Evolutionary conservation across 148 eudicot species (phyloP).

Genomic region (Vaccinium myrtillus): DNA sequence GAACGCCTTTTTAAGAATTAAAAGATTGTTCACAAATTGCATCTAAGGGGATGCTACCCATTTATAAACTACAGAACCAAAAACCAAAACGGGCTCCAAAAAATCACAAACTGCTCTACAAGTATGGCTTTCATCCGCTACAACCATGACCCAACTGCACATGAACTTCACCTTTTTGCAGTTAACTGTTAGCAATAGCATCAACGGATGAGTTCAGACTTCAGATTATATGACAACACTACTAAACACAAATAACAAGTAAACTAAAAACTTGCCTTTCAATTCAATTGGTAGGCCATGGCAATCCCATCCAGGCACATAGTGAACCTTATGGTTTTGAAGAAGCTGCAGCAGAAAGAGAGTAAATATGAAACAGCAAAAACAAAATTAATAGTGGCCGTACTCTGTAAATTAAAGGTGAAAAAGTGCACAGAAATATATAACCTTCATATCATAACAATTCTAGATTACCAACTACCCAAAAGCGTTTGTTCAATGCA

Average conservation of each 20-base stretch:
- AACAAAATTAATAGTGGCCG: neutral
- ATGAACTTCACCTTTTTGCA: conserved; percentile 3
- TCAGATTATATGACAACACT: neutral
- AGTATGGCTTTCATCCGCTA: neutral
- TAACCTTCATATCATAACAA: neutral
- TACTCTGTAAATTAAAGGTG: neutral
- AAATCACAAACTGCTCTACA: neutral
- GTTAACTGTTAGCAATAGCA: neutral
- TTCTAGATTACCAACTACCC: neutral
- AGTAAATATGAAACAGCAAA: neutral
- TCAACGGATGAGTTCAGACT: neutral
- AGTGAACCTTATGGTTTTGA: conserved; percentile 77
- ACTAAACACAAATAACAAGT: neutral
- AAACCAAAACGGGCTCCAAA: neutral
- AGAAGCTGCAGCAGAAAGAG: conserved; percentile 68
- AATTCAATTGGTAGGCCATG: conserved; percentile 98
- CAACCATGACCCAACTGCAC: neutral
- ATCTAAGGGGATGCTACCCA: neutral
- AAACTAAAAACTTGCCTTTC: conserved; percentile 61
- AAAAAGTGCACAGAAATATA: neutral
- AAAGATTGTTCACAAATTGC: neutral
- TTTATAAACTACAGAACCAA: neutral
- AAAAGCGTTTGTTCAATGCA: neutral
- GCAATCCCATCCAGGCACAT: conserved; percentile 98
- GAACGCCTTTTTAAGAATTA: neutral